A percentile compares a stretch with the other conserved stretches of the same genome.
These are phyloP conservation scores for Penicillium aurantiogriseum DNA, from an alignment of 2,329 filamentous ascomycete genomes.

Conservation along the genomic window DNA sequence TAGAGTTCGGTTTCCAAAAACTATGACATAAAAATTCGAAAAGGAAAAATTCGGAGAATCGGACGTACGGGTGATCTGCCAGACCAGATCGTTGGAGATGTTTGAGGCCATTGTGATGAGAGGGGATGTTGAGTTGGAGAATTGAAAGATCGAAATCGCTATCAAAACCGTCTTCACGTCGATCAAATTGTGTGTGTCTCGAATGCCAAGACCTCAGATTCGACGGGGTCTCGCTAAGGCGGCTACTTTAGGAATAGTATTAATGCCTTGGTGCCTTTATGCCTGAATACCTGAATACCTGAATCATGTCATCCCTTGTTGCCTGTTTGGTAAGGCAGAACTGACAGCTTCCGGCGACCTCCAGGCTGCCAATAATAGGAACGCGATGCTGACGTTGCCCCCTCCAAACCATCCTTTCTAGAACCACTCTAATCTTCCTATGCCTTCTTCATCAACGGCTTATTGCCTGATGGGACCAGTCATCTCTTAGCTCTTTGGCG, in stretches of 20 bases:
- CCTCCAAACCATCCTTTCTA: background rate
- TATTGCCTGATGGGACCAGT: background rate
- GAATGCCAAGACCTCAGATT: constrained; percentile 24
- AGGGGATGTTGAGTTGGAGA: constrained; percentile 26
- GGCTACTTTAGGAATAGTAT: constrained; percentile 36
- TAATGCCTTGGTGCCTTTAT: background rate
- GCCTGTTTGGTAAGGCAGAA: constrained; percentile 7
- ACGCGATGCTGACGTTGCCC: constrained; percentile 8
- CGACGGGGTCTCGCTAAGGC: constrained; percentile 38
- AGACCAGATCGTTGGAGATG: constrained; percentile 87
- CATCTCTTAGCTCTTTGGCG: background rate
- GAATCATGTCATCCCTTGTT: background rate
- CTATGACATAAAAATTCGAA: background rate
- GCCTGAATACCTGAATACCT: constrained; percentile 17
- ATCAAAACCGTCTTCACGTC: constrained; percentile 13
- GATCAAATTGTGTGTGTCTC: constrained; percentile 28
- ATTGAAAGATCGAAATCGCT: constrained; percentile 26
- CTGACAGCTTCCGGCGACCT: constrained; percentile 3
- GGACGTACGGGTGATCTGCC: constrained; percentile 89
- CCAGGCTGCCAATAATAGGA: constrained; percentile 2
- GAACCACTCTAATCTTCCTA: background rate
- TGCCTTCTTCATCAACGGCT: background rate
- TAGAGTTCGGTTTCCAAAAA: constrained; percentile 1
- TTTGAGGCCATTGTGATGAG: constrained; percentile 55
- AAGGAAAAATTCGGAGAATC: background rate